Base-by-base conservation (phyloP, 352 stramenopile species). In the Phytopythium boreale region DNA sequence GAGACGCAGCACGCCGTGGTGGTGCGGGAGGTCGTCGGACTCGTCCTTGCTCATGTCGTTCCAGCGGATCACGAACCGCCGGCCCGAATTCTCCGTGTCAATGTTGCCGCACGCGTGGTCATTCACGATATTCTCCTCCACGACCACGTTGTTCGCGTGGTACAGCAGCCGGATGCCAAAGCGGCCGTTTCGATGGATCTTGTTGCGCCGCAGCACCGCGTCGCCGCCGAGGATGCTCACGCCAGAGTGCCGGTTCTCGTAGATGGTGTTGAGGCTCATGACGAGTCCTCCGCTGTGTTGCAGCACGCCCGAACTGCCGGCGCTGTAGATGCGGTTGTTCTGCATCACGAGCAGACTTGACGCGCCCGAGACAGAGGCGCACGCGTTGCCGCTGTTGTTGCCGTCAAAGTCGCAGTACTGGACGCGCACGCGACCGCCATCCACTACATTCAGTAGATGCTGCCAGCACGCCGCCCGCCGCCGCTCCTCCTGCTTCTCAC, bases 161-260 rank as follows among this genome's bases (percentile, higher is more conserved):
- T 91, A 89, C 12, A 94, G 62, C 27, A 94, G 49, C 0, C 86
- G 73, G 57, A 94, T 79, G 9, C 86, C 86, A 66, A 92, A 94
- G 0, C 83, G 86, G 4, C 63, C 70, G 66, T 94, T 94, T 12
- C 59, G 64, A 27, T 86, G 66, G 52, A 94, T 80, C 49, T 81
- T 79, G 63, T 92, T 94, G 6, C 75, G 74, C 0, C 82, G 75
- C 9, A 92, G 49, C 29, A 94, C 62, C 7, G 80, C 86, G 27
- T 88, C 75, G 12, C 86, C 86, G 43, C 69, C 70, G 12, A 84
- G 59, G 4, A 94, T 65, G 4, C 71, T 89, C 20, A 92, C 62
- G 19, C 85, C 85, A 6, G 82, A 83, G 63, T 87, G 81, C 1
- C 59, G 69, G 49, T 92, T 92, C 2, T 68, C 58, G 39, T 77